These are phyloP conservation scores for Trichoderma virens DNA, from an alignment of 495 filamentous ascomycete species.

Conservation along the genomic window DNA sequence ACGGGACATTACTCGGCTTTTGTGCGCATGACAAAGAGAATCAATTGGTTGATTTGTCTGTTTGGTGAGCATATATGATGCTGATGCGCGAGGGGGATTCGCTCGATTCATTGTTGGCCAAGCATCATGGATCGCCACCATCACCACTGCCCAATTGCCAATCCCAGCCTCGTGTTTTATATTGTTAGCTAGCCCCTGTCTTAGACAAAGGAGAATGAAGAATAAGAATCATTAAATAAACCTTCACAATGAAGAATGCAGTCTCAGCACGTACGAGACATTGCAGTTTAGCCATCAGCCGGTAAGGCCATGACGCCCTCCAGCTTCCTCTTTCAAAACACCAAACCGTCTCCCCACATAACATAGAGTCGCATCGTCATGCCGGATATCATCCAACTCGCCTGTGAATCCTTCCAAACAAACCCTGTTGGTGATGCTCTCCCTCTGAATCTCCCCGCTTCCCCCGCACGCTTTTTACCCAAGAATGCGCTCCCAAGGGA, in stretches of 20 bases:
- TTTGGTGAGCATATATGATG: neutral
- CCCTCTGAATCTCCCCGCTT: neutral
- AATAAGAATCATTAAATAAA: no score
- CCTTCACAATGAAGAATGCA: no score
- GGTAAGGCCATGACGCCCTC: neutral
- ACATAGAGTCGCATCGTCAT: neutral
- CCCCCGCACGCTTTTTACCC: neutral
- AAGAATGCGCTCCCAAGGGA: neutral
- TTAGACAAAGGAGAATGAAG: no score
- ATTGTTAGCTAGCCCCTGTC: no score
- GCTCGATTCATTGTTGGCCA: no score
- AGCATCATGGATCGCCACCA: no score
- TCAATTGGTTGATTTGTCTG: no score
- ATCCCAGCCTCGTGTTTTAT: no score
- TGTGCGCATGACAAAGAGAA: neutral
- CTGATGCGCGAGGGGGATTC: no score
- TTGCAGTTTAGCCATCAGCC: no score
- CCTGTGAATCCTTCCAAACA: neutral
- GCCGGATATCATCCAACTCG: neutral
- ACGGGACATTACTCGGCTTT: neutral
- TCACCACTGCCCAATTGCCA: no score
- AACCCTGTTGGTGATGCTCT: neutral
- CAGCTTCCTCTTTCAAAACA: slow-evolving; percentile 3
- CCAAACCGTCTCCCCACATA: neutral
- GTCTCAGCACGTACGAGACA: no score